phyloP scores from a whole-genome alignment of 371 early-diverging fungal genomes.

The Mortierella sp. region DNA sequence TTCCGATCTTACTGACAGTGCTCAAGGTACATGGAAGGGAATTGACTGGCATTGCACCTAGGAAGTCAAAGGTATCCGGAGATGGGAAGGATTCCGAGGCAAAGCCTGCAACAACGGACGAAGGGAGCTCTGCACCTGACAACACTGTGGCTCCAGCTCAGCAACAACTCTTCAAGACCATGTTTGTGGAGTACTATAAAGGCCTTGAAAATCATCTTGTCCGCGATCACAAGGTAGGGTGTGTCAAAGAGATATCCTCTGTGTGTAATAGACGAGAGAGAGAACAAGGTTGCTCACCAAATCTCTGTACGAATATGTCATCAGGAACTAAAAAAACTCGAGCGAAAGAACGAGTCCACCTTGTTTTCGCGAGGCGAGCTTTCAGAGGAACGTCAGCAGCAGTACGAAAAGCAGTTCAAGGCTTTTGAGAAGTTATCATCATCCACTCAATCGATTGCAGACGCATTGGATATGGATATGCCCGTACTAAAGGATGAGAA shows the following conservation, averaged over 20 bases:
- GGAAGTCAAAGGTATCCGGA: conserved; percentile 62
- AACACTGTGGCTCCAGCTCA: conserved; percentile 51
- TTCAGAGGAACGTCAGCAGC: conserved; percentile 83
- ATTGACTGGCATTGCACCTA: conserved; percentile 62
- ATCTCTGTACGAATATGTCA: no score
- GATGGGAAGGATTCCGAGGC: conserved; percentile 57
- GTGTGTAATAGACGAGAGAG: no score
- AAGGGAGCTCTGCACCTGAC: conserved; percentile 5
- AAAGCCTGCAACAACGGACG: conserved; percentile 21
- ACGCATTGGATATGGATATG: conserved; percentile 74
- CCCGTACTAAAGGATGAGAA: conserved; percentile 62
- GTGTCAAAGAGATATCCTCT: neutral
- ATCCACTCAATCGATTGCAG: conserved; percentile 61
- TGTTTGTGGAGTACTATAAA: conserved; percentile 78
- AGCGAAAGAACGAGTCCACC: conserved; percentile 80
- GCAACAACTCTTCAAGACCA: conserved; percentile 62
- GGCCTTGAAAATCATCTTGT: conserved; percentile 71
- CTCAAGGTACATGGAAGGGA: conserved; percentile 74
- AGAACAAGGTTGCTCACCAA: no score
- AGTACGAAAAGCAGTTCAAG: conserved; percentile 76
- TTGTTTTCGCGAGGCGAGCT: conserved; percentile 86
- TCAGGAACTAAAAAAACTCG: conserved; percentile 76
- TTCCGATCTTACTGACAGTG: conserved; percentile 82
- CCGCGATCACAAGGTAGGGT: conserved; percentile 74
- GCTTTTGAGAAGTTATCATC: conserved; percentile 71